Conservation (phyloP, 768 basidiomycete species). For the Mrakia gelida region DNA sequence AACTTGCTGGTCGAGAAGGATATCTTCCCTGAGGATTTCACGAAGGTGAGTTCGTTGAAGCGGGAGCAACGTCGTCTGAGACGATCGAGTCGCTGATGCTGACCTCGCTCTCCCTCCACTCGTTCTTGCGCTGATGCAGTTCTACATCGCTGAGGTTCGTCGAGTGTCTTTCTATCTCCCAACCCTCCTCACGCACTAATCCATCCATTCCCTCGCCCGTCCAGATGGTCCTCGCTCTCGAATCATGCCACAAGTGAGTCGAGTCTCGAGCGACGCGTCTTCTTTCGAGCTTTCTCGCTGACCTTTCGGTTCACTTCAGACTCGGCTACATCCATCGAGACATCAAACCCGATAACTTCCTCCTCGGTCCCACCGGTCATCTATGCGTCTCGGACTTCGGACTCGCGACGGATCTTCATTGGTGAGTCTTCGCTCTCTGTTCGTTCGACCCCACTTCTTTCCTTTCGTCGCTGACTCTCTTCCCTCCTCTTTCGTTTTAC, state of each 20-base stretch:
- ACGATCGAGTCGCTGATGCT: no score
- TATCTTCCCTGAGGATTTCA: slow-evolving; percentile 80
- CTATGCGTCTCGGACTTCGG: slow-evolving; percentile 95
- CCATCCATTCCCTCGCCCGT: not conserved
- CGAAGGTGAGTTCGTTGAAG: not conserved
- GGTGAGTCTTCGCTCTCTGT: not conserved
- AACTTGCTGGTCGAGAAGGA: slow-evolving; percentile 91
- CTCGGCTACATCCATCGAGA: slow-evolving; percentile 97
- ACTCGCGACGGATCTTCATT: slow-evolving; percentile 60
- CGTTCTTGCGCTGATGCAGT: no score
- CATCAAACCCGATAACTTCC: slow-evolving; percentile 82
- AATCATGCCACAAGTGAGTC: slow-evolving; percentile 49
- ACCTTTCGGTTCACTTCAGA: slow-evolving; percentile 45
- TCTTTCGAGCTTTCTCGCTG: not conserved
- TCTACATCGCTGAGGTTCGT: slow-evolving; percentile 87
- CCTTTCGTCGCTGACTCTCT: slow-evolving; percentile 47
- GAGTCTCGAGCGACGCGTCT: not conserved
- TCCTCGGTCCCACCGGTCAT: slow-evolving; percentile 74
- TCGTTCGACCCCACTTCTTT: slow-evolving; percentile 64
- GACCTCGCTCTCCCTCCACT: slow-evolving; percentile 43
- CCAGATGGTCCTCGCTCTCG: slow-evolving; percentile 89
- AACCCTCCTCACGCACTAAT: not conserved
- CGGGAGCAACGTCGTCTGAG: slow-evolving; percentile 28
- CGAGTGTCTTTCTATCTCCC: not conserved
- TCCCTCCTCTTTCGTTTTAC: slow-evolving; percentile 46